These are phyloP conservation scores for Panicum virgatum DNA, from an alignment of 202 grass and related monocot genomes.

Conservation along the genomic window DNA sequence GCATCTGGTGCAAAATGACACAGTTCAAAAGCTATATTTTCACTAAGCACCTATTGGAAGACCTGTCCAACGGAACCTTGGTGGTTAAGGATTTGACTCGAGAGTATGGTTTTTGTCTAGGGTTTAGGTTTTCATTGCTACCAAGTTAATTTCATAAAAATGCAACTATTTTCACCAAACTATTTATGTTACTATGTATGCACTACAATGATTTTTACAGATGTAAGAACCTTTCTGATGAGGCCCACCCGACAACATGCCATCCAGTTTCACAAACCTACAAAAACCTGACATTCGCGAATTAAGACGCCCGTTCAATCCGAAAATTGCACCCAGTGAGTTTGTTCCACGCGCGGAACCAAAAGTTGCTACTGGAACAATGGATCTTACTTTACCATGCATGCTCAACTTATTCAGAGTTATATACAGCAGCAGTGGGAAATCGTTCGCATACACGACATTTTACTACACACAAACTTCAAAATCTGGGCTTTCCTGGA, in stretches of 20 bases:
- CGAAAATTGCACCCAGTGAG: not conserved
- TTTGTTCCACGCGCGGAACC: not conserved
- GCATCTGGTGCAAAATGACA: too few relatives aligned
- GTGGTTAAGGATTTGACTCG: too few relatives aligned
- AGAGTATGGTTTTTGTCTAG: not conserved
- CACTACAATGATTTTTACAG: not conserved
- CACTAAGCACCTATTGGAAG: too few relatives aligned
- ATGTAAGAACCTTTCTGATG: not conserved
- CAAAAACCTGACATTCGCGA: not conserved
- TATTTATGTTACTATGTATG: not conserved
- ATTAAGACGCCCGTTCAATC: not conserved
- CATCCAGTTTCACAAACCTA: not conserved
- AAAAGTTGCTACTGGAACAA: not conserved
- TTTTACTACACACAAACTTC: constrained; percentile 19
- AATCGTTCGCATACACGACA: not conserved
- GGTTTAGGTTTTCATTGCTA: not conserved
- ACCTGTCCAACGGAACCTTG: too few relatives aligned
- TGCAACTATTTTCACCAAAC: not conserved
- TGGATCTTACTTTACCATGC: not conserved
- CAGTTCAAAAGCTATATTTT: too few relatives aligned
- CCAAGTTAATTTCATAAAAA: not conserved
- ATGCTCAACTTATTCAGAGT: not conserved
- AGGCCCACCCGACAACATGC: not conserved
- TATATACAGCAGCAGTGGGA: constrained; percentile 13
- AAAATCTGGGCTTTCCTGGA: not conserved